A percentile compares a stretch with the other conserved stretches of the same genome.
Conservation (phyloP, 441 rosid species). For the Breynia disticha region DNA sequence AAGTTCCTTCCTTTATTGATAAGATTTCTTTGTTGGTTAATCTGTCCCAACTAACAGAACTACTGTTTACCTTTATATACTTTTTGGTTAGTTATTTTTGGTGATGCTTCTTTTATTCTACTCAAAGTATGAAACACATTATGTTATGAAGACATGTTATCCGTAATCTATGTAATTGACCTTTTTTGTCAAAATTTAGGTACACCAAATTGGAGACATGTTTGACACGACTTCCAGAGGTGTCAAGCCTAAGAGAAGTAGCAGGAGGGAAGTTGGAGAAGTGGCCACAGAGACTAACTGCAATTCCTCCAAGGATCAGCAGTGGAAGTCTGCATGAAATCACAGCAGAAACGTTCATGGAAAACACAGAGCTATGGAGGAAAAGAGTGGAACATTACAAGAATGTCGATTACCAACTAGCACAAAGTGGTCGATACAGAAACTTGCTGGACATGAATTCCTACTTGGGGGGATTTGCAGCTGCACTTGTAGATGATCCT, state of each 20-base stretch:
- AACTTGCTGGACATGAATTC: slow-evolving; percentile 83
- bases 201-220: slow-evolving; percentile 52
- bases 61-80: background rate
- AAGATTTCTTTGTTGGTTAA: slow-evolving; percentile 5
- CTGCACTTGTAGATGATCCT: slow-evolving; percentile 55
- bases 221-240: slow-evolving; percentile 43
- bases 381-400: slow-evolving; percentile 59
- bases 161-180: no score
- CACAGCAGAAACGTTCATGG: slow-evolving; percentile 31
- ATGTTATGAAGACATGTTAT: no score
- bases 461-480: slow-evolving; percentile 74
- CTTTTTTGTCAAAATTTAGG: slow-evolving; percentile 21
- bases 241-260: slow-evolving; percentile 27
- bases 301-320: slow-evolving; percentile 58
- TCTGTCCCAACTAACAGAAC: slow-evolving; percentile 9
- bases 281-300: slow-evolving; percentile 65
- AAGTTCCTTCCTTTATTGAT: slow-evolving; percentile 5
- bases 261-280: slow-evolving; percentile 49
- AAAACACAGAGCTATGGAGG: slow-evolving; percentile 53
- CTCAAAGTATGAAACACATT: no score
- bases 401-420: slow-evolving; percentile 46
- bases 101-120: background rate
- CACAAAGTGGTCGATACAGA: slow-evolving; percentile 48
- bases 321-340: slow-evolving; percentile 43
- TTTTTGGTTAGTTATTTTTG: background rate